Evolutionary conservation across 208 protist genomes (phyloP), one percentile per base, ranked within the genome.

Genomic region (Crithidia sp.): DNA sequence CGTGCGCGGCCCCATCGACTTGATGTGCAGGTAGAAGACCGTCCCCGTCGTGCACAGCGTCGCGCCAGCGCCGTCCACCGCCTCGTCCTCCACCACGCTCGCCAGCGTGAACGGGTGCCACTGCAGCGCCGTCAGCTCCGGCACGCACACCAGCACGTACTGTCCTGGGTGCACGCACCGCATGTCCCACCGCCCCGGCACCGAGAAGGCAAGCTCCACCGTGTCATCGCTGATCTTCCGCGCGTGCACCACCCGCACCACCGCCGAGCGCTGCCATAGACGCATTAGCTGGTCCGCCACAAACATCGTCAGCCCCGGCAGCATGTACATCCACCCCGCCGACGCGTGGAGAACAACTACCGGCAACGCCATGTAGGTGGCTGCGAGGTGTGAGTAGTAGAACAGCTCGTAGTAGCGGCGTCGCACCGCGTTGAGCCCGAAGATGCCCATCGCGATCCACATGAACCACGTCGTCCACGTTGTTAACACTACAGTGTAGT

Each of bases 91-190:
- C 40, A 74, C 47, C 71, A 79, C 49, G 69, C 55, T 67, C 59
- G 57, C 79, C 14, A 89, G 62, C 13, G 84, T 92, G 67, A 92
- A 88, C 7, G 87, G 87, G 72, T 92, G 87, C 87, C 87, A 92
- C 71, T 92, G 74, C 63, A 89, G 71, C 16, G 88, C 60, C 37
- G 87, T 82, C 40, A 92, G 54, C 50, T 85, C 73, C 19, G 87
- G 84, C 40, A 92, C 57, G 66, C 86, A 88, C 53, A 92, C 49
- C 65, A 86, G 82, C 37, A 84, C 78, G 65, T 88, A 89, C 76
- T 85, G 81, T 10, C 81, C 81, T 0, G 76, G 64, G 44, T 72
- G 44, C 44, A 81, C 62, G 49, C 16, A n/a, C 28, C 39, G 45
- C 52, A 67, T 64, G 37, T 53, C 55, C 45, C 63, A 58, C 17